These are phyloP conservation scores for Tuber indicum DNA, from an alignment of 495 filamentous ascomycete genomes.

Conservation along the genomic window DNA sequence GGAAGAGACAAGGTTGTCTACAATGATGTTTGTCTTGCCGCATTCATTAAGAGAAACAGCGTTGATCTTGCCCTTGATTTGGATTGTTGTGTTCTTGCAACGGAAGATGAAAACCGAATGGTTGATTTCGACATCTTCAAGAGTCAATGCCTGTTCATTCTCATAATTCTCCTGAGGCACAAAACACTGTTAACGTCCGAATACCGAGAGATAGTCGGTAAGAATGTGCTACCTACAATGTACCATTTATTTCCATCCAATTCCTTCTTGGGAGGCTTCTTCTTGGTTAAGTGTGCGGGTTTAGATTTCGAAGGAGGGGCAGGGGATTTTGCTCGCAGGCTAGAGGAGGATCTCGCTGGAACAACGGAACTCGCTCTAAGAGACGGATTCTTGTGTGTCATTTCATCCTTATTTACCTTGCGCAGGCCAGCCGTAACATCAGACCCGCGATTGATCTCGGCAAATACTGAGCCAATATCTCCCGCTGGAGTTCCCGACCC, in stretches of 20 bases:
- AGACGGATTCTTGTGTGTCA: conserved; percentile 98
- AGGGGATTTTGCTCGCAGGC: conserved; percentile 66
- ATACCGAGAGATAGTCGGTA: no score
- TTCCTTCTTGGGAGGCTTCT: conserved; percentile 86
- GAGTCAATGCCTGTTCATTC: conserved; percentile 58
- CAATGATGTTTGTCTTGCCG: conserved; percentile 69
- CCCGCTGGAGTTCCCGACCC: conserved; percentile 39
- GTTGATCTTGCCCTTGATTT: conserved; percentile 86
- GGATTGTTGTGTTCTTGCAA: conserved; percentile 84
- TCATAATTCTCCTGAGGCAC: conserved; percentile 75
- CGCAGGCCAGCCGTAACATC: conserved; percentile 75
- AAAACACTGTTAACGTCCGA: conserved; percentile 4
- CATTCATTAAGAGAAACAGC: conserved; percentile 91
- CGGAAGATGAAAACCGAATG: conserved; percentile 88
- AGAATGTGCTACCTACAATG: conserved; percentile 50
- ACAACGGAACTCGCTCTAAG: conserved; percentile 69
- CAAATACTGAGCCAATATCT: conserved; percentile 74
- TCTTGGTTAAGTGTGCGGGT: conserved; percentile 85
- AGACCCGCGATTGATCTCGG: conserved; percentile 80
- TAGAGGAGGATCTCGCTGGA: conserved; percentile 51
- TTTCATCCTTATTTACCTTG: conserved; percentile 87
- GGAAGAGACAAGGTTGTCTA: conserved; percentile 82
- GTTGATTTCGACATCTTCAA: conserved; percentile 68
- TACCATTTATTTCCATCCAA: conserved; percentile 95
- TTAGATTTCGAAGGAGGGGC: conserved; percentile 87